A percentile compares a stretch with the other conserved stretches of the same genome.
These are phyloP conservation scores for Silene uniflora DNA, from an alignment of 148 eudicot genomes.

Conservation along the genomic window DNA sequence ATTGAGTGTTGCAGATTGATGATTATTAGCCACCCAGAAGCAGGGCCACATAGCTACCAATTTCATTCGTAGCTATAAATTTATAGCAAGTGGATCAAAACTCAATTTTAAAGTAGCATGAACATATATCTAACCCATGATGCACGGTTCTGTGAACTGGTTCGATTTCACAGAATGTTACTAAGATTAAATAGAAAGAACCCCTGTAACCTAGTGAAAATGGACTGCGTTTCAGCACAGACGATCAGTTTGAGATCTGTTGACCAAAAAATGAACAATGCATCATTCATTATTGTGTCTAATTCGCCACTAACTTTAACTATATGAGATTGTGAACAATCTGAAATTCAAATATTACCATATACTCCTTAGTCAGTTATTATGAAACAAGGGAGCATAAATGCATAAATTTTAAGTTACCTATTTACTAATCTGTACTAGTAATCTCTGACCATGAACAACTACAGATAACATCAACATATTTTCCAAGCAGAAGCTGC, in stretches of 20 bases:
- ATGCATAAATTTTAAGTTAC: too few relatives aligned
- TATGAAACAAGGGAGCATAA: too few relatives aligned
- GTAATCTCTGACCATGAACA: too few relatives aligned
- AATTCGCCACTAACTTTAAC: not conserved
- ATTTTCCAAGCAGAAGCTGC: not conserved
- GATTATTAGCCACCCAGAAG: conserved; percentile 50
- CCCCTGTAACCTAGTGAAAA: too few relatives aligned
- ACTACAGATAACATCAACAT: not conserved
- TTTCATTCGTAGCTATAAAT: conserved; percentile 57
- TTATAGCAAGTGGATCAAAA: not conserved
- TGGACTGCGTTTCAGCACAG: too few relatives aligned
- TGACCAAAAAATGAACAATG: too few relatives aligned
- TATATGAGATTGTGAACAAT: not conserved
- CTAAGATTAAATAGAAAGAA: too few relatives aligned
- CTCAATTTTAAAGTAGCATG: not conserved
- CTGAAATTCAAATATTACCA: not conserved
- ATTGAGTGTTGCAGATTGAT: conserved; percentile 44
- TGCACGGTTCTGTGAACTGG: too few relatives aligned
- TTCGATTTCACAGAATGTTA: too few relatives aligned
- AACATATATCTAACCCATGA: not conserved
- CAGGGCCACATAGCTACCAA: conserved; percentile 64
- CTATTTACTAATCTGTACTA: too few relatives aligned
- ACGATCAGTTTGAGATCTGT: too few relatives aligned
- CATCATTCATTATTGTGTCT: too few relatives aligned
- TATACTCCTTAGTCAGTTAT: not conserved